phyloP scores from a whole-genome alignment of 2,329 filamentous ascomycete genomes.

The Colletotrichum shisoi region DNA sequence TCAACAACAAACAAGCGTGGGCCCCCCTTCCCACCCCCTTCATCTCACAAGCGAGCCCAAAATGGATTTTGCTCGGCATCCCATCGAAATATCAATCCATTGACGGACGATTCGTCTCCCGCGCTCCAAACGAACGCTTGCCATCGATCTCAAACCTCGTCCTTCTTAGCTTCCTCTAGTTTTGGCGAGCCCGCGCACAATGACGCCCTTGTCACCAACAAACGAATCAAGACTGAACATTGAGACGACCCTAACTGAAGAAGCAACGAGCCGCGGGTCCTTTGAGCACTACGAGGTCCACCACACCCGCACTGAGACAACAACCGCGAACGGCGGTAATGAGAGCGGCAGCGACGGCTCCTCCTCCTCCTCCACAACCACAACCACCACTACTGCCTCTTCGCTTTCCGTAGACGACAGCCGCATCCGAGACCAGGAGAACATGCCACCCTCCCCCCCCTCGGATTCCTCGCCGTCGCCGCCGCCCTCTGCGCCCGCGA shows the following conservation, averaged over 20 bases:
- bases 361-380: slow-evolving; percentile 29
- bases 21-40: slow-evolving; percentile 34
- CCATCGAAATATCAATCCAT: slow-evolving; percentile 37
- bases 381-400: slow-evolving; percentile 38
- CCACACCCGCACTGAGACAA: slow-evolving; percentile 43
- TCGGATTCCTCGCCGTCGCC: slow-evolving; percentile 35
- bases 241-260: slow-evolving; percentile 31
- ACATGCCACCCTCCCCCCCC: slow-evolving; percentile 56
- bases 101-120: slow-evolving; percentile 23
- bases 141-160: not conserved
- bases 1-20: slow-evolving; percentile 39
- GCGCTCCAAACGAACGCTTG: slow-evolving; percentile 19
- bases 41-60: slow-evolving; percentile 39
- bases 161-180: not conserved
- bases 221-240: slow-evolving; percentile 52
- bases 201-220: slow-evolving; percentile 54
- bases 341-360: slow-evolving; percentile 37
- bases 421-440: slow-evolving; percentile 54
- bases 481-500: slow-evolving; percentile 31
- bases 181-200: slow-evolving; percentile 41
- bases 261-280: slow-evolving; percentile 44
- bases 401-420: slow-evolving; percentile 46
- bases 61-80: slow-evolving; percentile 29
- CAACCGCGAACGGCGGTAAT: slow-evolving; percentile 37
- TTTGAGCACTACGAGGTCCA: slow-evolving; percentile 50